phyloP scores from a whole-genome alignment of 192 early-diverging fungal genomes.

The Diversispora epigaea region DNA sequence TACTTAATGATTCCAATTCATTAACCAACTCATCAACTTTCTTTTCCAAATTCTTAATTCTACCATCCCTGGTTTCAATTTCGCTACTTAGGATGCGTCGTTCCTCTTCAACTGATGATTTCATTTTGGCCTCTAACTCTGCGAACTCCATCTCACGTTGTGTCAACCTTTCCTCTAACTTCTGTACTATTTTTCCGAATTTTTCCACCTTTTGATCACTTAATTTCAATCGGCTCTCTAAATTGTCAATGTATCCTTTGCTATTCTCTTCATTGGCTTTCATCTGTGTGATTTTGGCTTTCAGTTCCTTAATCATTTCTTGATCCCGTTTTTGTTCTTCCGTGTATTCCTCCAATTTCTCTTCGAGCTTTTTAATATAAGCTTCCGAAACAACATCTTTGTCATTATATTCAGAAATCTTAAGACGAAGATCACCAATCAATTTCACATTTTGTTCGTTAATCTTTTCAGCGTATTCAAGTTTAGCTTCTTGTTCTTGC shows the following conservation, averaged over 20 bases:
- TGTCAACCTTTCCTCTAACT: background rate
- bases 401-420: constrained; percentile 6
- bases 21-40: constrained; percentile 3
- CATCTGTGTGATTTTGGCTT: background rate
- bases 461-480: constrained; percentile 33
- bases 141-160: background rate
- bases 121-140: background rate
- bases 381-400: background rate
- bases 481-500: constrained; percentile 56
- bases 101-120: background rate
- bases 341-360: background rate
- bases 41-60: constrained; percentile 15
- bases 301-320: constrained; percentile 6
- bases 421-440: constrained; percentile 9
- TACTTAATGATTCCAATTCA: background rate
- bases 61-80: background rate
- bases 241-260: constrained; percentile 33
- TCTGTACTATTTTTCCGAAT: no score
- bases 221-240: constrained; percentile 34
- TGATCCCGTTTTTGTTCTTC: constrained; percentile 16
- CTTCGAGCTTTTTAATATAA: constrained; percentile 26
- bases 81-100: background rate
- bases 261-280: constrained; percentile 21
- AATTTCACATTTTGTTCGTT: constrained; percentile 19
- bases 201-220: no score